Evolutionary conservation across 106 monocot genomes (phyloP).

Genomic region (Dendrobium officinale): DNA sequence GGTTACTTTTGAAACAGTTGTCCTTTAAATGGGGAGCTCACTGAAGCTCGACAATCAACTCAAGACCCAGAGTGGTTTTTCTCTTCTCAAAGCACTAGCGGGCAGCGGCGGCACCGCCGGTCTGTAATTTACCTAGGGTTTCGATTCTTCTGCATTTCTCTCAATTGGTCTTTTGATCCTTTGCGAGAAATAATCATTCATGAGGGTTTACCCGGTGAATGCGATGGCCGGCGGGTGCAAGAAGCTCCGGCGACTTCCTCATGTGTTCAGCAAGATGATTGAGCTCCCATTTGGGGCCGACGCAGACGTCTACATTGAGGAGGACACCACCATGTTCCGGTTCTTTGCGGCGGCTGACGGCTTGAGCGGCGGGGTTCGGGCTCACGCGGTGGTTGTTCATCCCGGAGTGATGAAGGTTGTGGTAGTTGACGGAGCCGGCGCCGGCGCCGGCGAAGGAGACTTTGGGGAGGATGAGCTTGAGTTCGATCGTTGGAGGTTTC

Average conservation of each 20-base stretch:
- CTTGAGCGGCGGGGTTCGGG: slow-evolving; percentile 16
- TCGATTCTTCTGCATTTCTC: not conserved
- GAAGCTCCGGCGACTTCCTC: slow-evolving; percentile 62
- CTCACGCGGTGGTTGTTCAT: slow-evolving; percentile 33
- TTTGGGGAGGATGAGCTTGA: slow-evolving; percentile 26
- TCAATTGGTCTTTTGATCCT: not conserved
- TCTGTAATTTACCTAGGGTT: not conserved
- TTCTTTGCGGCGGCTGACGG: slow-evolving; percentile 25
- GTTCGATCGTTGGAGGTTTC: slow-evolving; percentile 55
- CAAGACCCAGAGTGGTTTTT: not conserved
- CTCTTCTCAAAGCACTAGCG: not conserved
- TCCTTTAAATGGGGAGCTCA: not conserved
- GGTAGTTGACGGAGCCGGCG: slow-evolving; percentile 11
- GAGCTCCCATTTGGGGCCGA: slow-evolving; percentile 57
- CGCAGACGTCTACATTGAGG: slow-evolving; percentile 37
- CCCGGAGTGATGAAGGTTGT: slow-evolving; percentile 56
- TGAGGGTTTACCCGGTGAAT: slow-evolving; percentile 7
- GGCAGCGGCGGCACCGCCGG: not conserved
- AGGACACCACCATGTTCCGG: slow-evolving; percentile 24
- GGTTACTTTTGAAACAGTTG: not conserved
- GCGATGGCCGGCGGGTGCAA: not conserved
- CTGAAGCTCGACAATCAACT: not conserved
- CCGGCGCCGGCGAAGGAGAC: not conserved
- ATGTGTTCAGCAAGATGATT: slow-evolving; percentile 56
- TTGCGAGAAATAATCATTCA: not conserved